These are phyloP conservation scores for Alternaria atra DNA, from an alignment of 2,329 filamentous ascomycete species.

Conservation along the genomic window DNA sequence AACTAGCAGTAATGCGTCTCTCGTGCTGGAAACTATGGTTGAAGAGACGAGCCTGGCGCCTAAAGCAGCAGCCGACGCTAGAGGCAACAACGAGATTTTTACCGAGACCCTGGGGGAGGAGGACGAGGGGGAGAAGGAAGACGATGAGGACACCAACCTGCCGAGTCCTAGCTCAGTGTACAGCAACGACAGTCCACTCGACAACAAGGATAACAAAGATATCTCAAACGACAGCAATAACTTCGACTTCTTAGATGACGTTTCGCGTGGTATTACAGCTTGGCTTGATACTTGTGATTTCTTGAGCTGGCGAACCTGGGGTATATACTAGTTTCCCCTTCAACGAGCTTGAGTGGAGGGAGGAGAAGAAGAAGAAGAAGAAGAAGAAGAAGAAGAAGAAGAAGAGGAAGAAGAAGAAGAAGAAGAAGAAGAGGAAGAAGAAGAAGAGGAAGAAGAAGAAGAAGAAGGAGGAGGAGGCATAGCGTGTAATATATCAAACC, in stretches of 20 bases:
- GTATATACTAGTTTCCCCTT: background rate
- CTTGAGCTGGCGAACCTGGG: background rate
- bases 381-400: background rate
- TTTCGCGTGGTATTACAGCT: background rate
- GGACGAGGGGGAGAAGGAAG: background rate
- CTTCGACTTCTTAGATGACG: background rate
- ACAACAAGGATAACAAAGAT: background rate
- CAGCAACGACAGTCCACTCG: background rate
- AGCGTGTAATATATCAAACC: constrained; percentile 12
- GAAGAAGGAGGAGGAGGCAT: background rate
- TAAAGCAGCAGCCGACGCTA: background rate
- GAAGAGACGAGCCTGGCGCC: background rate
- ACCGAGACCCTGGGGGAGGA: background rate
- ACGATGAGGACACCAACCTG: background rate
- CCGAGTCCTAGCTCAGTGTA: background rate
- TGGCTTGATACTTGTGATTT: background rate
- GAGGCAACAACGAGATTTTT: background rate
- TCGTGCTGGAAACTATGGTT: background rate
- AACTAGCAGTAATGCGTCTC: background rate
- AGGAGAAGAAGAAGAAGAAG: background rate
- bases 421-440: background rate
- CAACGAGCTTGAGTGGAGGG: background rate
- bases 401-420: background rate
- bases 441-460: background rate
- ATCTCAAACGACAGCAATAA: background rate